Evolutionary conservation across 2,329 filamentous ascomycete species (phyloP).

Genomic region (Fusarium succisae): DNA sequence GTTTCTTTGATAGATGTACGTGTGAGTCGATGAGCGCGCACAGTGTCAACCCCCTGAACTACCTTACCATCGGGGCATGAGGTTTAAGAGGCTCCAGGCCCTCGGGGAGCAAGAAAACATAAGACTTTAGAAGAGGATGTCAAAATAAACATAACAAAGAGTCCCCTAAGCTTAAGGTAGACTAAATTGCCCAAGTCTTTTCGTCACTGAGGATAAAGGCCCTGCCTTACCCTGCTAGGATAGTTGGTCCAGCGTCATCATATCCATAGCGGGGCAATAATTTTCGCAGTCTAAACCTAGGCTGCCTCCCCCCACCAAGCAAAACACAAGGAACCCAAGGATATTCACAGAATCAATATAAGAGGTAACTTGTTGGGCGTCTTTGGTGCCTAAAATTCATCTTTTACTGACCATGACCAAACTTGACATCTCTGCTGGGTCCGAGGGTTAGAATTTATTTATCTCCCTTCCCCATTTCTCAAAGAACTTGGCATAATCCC

Average conservation of each 20-base stretch:
- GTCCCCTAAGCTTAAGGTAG: not conserved
- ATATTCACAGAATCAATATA: slow-evolving; percentile 35
- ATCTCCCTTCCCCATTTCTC: not conserved
- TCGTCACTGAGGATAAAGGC: not conserved
- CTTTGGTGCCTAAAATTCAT: slow-evolving; percentile 39
- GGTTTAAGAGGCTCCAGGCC: not conserved
- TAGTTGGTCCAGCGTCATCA: slow-evolving; percentile 44
- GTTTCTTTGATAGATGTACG: not conserved
- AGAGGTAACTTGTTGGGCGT: slow-evolving; percentile 28
- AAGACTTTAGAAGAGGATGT: not conserved
- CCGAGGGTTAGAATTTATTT: not conserved
- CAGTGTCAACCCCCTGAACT: slow-evolving; percentile 13
- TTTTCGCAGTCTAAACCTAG: slow-evolving; percentile 49
- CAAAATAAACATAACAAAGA: not conserved
- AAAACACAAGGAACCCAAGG: slow-evolving; percentile 14
- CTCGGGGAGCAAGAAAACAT: not conserved
- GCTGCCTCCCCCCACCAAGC: slow-evolving; percentile 38
- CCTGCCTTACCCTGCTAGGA: not conserved
- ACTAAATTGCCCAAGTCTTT: not conserved
- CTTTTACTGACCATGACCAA: not conserved
- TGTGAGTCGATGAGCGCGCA: not conserved
- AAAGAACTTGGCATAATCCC: slow-evolving; percentile 4
- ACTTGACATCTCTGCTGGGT: not conserved
- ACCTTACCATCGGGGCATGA: slow-evolving; percentile 24
- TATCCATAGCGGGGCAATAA: slow-evolving; percentile 51